Evolutionary conservation across 768 basidiomycete genomes (phyloP), one percentile per base, ranked within the genome.

Genomic region (Boletus sp.): DNA sequence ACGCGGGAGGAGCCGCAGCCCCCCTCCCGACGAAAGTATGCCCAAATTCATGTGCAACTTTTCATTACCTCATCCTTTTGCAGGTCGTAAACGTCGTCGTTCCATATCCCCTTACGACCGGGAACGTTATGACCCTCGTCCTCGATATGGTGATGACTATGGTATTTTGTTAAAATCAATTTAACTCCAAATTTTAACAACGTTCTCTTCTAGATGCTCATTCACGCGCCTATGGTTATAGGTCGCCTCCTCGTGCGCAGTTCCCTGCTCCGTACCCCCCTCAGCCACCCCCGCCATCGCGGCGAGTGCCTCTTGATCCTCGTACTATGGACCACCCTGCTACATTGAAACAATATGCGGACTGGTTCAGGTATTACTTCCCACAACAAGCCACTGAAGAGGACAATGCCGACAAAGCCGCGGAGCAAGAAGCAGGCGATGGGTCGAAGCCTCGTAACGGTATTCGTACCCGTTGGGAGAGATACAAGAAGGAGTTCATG

Each of bases 401-500:
- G 72, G 91, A 94, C 64, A 85, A 78, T 47, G 83, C 84, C 44
- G 90, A 91, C 75, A 90, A 90, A 64, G 87, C 83, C 47, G 88
- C 89, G 14, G 90, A 92, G 62, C 85, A 85, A 68, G 87, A 90
- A 68, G 88, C 89, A 8, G 88, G 83, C 17, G 86, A 91, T 64
- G 89, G 88, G 35, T 79, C 84, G 27, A 90, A 89, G 69, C 90
- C 90, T 40, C 83, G 90, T 39, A 89, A 90, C 59, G 90, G 89
- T 50, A 92, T 92, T 72, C 85, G 83, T 71, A 71, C 81, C 56
- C 83, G 84, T 46, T 97, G 93, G 86, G 93, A 96, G 71, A 91
- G 90, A 66, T 96, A 97, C 70, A 92, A 93, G 74, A 94, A 93
- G 72, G 87, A 90, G 49, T 95, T 94, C 68, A 78, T 85, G 51